Conservation (phyloP, 2,329 filamentous ascomycete species). For the Fusarium sp. region DNA sequence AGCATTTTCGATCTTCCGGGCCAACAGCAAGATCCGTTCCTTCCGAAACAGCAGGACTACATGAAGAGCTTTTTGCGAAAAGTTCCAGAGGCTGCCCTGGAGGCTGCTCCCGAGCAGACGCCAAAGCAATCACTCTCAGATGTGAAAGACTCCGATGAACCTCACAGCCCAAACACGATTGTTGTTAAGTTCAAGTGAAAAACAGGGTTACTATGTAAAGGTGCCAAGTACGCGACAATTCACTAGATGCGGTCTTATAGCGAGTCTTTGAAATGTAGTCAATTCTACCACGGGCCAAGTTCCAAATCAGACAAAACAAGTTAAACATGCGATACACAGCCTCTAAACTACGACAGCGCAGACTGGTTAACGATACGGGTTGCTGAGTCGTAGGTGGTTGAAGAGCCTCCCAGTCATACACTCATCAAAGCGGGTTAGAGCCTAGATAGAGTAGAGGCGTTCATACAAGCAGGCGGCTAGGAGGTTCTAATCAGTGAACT, state of each 20-base stretch:
- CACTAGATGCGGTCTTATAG: constrained; percentile 15
- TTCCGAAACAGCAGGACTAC: constrained; percentile 59
- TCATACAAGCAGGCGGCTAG: constrained; percentile 7
- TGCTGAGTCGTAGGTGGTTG: constrained; percentile 39
- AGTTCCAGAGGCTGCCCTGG: constrained; percentile 23
- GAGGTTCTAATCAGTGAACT: constrained; percentile 82
- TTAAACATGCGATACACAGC: constrained; percentile 49
- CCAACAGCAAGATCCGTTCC: constrained; percentile 52
- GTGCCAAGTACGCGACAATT: background rate
- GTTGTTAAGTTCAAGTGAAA: constrained; percentile 33
- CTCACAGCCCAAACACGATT: constrained; percentile 31
- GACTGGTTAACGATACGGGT: constrained; percentile 45
- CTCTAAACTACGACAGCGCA: constrained; percentile 49
- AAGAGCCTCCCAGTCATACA: constrained; percentile 36
- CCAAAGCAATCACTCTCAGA: constrained; percentile 2
- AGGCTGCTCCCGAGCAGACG: background rate
- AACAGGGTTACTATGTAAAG: background rate
- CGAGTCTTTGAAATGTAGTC: constrained; percentile 39
- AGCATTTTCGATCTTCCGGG: constrained; percentile 59
- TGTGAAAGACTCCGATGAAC: constrained; percentile 3
- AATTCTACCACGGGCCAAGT: constrained; percentile 43
- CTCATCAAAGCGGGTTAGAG: constrained; percentile 26
- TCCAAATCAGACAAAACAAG: constrained; percentile 41
- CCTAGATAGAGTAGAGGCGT: constrained; percentile 26
- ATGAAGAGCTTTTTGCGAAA: constrained; percentile 61